phyloP scores from a whole-genome alignment of 768 basidiomycete species.

The Butyriboletus loyo region DNA sequence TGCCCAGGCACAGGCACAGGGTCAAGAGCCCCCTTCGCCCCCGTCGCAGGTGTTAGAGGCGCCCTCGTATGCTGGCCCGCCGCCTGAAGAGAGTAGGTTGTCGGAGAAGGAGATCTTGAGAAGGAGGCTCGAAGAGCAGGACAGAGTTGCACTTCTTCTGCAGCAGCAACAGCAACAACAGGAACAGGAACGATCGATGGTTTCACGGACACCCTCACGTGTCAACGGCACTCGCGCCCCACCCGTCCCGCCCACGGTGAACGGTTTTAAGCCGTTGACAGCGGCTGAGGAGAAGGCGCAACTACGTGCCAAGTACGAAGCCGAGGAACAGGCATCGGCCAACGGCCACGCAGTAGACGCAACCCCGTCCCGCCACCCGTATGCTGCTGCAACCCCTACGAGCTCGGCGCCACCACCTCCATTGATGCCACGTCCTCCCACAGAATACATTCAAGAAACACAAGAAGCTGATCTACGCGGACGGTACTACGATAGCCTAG shows the following conservation, averaged over 20 bases:
- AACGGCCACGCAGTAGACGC: constrained; percentile 23
- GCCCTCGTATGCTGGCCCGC: constrained; percentile 23
- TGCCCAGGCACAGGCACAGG: constrained; percentile 18
- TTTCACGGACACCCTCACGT: constrained; percentile 26
- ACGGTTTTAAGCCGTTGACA: constrained; percentile 42
- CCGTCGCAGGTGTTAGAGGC: constrained; percentile 18
- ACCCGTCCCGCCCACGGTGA: constrained; percentile 26
- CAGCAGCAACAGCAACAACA: constrained; percentile 16
- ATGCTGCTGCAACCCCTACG: constrained; percentile 12
- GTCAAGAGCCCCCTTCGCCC: constrained; percentile 9
- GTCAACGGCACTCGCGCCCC: constrained; percentile 29
- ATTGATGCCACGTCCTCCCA: constrained; percentile 72
- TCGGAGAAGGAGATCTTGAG: constrained; percentile 60
- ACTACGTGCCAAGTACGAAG: constrained; percentile 60
- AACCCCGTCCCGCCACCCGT: constrained; percentile 12
- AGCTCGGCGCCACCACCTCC: constrained; percentile 54
- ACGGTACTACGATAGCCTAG: constrained; percentile 32
- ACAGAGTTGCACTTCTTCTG: constrained; percentile 36
- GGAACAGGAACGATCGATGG: constrained; percentile 3
- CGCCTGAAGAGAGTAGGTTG: constrained; percentile 25
- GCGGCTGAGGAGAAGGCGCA: constrained; percentile 81
- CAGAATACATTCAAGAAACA: constrained; percentile 79
- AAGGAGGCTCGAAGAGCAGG: constrained; percentile 55
- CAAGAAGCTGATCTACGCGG: constrained; percentile 68
- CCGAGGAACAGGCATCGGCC: constrained; percentile 39